Evolutionary conservation across 2,329 filamentous ascomycete species (phyloP).

Genomic region (Ophioceras dolichostomum): DNA sequence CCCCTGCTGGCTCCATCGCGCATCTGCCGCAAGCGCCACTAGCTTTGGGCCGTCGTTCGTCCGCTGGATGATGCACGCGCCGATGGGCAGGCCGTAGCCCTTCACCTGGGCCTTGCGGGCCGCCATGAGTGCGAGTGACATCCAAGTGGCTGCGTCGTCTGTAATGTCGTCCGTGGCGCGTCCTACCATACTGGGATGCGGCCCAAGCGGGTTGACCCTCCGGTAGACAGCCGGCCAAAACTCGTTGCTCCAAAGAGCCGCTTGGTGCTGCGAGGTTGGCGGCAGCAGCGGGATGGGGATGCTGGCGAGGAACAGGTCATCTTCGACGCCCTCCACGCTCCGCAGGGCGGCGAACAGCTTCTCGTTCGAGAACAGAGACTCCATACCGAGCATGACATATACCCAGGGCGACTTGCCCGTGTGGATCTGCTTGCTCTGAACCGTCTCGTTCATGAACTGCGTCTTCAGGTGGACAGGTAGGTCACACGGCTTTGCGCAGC

Average conservation of each 20-base stretch:
- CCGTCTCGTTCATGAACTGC: constrained; percentile 46
- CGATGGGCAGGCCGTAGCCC: constrained; percentile 56
- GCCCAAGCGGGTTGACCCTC: constrained; percentile 77
- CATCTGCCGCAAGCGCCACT: constrained; percentile 66
- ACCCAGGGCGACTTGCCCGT: constrained; percentile 49
- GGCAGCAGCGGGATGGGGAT: constrained; percentile 61
- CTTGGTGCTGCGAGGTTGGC: constrained; percentile 65
- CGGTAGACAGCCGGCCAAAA: constrained; percentile 83
- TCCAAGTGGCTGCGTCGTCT: constrained; percentile 51
- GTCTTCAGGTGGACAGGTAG: constrained; percentile 54
- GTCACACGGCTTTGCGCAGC: constrained; percentile 60
- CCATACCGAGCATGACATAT: constrained; percentile 42
- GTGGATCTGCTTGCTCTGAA: constrained; percentile 40
- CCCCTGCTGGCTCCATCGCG: constrained; percentile 50
- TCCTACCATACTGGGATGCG: constrained; percentile 63
- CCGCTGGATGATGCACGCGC: constrained; percentile 64
- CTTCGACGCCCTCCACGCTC: constrained; percentile 35
- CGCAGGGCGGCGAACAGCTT: constrained; percentile 37
- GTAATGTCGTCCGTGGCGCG: constrained; percentile 59
- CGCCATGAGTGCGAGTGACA: constrained; percentile 52
- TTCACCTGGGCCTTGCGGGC: constrained; percentile 44
- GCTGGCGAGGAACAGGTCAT: constrained; percentile 43
- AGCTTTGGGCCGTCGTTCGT: constrained; percentile 36
- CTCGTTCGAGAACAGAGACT: constrained; percentile 37
- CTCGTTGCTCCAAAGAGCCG: constrained; percentile 58